These are phyloP conservation scores for Naegleria gruberi DNA, from an alignment of 208 protist genomes.

Conservation along the genomic window DNA sequence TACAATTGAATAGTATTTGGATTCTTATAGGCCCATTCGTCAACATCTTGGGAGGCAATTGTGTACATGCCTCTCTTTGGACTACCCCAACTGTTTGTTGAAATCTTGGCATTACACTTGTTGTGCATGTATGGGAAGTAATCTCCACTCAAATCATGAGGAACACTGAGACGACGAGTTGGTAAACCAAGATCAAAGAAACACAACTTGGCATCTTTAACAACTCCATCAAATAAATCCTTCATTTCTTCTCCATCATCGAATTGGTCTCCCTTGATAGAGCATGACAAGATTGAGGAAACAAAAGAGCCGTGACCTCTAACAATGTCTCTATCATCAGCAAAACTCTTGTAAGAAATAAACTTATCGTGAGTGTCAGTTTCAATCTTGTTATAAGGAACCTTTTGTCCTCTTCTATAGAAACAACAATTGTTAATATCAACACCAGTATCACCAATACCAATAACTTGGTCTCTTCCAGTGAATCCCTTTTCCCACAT, in stretches of 20 bases:
- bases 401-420: background rate
- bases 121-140: slow-evolving; percentile 22
- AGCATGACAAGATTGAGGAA: background rate
- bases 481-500: slow-evolving; percentile 36
- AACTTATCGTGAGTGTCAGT: background rate
- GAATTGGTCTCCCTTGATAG: background rate
- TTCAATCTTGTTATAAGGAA: background rate
- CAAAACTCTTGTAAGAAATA: background rate
- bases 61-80: background rate
- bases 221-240: background rate
- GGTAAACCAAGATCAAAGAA: background rate
- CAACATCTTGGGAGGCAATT: background rate
- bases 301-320: background rate
- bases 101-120: background rate
- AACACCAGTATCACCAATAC: slow-evolving; percentile 67
- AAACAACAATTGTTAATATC: slow-evolving; percentile 74
- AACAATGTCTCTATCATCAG: background rate
- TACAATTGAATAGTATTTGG: background rate
- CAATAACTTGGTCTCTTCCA: slow-evolving; percentile 65
- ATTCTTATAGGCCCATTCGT: background rate
- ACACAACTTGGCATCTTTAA: background rate
- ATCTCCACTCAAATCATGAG: background rate
- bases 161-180: background rate
- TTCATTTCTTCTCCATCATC: background rate
- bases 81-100: slow-evolving; percentile 2